Conservation (phyloP, 2,329 filamentous ascomycete genomes). For the Beauveria australis region DNA sequence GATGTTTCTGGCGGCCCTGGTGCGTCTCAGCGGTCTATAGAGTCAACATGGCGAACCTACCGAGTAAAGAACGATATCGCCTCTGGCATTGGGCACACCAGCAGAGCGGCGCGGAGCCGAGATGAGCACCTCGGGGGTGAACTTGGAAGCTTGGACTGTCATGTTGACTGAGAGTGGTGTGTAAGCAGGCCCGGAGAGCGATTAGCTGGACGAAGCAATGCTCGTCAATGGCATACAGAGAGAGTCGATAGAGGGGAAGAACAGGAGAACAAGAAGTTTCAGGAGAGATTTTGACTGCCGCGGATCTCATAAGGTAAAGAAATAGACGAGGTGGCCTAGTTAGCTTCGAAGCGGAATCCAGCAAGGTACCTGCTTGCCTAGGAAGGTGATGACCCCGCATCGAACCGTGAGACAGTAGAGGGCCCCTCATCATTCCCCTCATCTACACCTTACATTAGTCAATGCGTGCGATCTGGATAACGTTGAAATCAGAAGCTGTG, state of each 20-base stretch:
- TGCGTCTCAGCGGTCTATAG: background rate
- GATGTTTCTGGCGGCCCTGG: background rate
- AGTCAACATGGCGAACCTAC: constrained; percentile 26
- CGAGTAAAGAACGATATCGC: constrained; percentile 57
- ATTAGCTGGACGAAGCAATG: background rate
- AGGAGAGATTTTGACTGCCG: background rate
- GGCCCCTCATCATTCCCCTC: background rate
- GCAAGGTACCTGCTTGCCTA: background rate
- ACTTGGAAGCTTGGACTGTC: constrained; percentile 62
- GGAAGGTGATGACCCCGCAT: background rate
- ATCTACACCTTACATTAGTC: background rate
- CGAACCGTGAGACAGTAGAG: background rate
- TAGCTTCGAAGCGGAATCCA: background rate
- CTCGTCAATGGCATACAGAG: background rate
- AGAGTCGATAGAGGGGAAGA: background rate
- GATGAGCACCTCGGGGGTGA: constrained; percentile 70
- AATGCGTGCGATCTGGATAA: background rate
- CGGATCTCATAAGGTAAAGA: constrained; percentile 9
- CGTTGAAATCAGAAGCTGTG: no score
- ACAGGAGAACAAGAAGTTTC: background rate
- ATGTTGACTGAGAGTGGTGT: constrained; percentile 32
- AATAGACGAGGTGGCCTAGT: background rate
- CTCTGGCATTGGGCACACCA: constrained; percentile 60
- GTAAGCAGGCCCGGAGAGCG: constrained; percentile 13
- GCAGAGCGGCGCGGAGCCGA: constrained; percentile 65